Percentiles rank a stretch among this genome's conserved stretches.
These are phyloP conservation scores for Penicillium sp. DNA, from an alignment of 2,329 filamentous ascomycete genomes.

Conservation along the genomic window DNA sequence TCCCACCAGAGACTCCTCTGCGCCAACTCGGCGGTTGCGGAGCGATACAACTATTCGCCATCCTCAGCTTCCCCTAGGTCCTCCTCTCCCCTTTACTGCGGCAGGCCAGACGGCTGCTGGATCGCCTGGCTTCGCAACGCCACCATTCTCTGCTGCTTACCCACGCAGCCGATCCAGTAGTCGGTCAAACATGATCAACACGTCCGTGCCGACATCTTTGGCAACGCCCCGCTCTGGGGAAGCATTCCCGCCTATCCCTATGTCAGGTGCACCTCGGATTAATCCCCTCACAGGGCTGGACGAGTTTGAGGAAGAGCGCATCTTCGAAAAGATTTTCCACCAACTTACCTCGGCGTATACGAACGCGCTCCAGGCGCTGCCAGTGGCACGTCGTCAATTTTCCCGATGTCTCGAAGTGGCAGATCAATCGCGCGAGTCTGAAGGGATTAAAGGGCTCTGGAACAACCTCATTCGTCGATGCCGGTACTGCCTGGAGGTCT, in stretches of 20 bases:
- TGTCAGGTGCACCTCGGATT: constrained; percentile 54
- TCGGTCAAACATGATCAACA: constrained; percentile 57
- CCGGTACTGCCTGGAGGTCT: constrained; percentile 70
- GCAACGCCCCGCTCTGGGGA: constrained; percentile 79
- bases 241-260: constrained; percentile 65
- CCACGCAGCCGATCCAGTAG: constrained; percentile 54
- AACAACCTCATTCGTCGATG: constrained; percentile 73
- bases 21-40: constrained; percentile 50
- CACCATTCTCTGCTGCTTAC: constrained; percentile 35
- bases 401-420: constrained; percentile 66
- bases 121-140: constrained; percentile 37
- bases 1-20: constrained; percentile 52
- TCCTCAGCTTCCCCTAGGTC: constrained; percentile 37
- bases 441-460: constrained; percentile 68
- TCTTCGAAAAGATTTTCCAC: constrained; percentile 82
- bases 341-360: constrained; percentile 75
- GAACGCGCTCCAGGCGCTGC: constrained; percentile 72
- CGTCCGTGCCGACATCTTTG: constrained; percentile 53
- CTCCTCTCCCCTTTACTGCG: constrained; percentile 37
- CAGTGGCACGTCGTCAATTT: constrained; percentile 71
- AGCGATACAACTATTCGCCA: constrained; percentile 58
- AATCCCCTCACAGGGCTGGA: constrained; percentile 64
- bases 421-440: constrained; percentile 62
- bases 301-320: constrained; percentile 73
- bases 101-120: constrained; percentile 30